These are phyloP conservation scores for Loxodes magnus DNA, from an alignment of 73 alveolate genomes.

Conservation along the genomic window DNA sequence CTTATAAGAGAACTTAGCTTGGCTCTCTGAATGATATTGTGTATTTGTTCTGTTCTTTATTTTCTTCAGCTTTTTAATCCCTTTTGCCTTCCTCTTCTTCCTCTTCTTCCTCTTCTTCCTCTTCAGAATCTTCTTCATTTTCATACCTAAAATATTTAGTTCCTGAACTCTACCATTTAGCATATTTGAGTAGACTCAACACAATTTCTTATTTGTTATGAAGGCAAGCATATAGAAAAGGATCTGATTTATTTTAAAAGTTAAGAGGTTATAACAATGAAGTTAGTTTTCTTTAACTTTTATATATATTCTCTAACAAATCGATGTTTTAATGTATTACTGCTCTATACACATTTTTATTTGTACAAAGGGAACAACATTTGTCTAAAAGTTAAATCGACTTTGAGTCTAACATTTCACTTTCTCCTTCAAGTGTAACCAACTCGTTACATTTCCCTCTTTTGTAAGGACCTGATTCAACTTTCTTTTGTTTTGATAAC, in stretches of 20 bases:
- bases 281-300: slow-evolving; percentile 11
- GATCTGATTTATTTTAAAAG: slow-evolving; percentile 42
- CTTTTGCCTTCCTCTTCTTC: no score
- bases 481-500: no score
- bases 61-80: no score
- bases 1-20: slow-evolving; percentile 45
- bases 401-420: slow-evolving; percentile 1
- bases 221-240: slow-evolving; percentile 57
- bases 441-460: neutral
- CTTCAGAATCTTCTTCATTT: slow-evolving; percentile 24
- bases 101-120: no score
- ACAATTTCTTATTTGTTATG: slow-evolving; percentile 55
- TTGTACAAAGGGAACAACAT: slow-evolving; percentile 16
- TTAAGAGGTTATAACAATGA: slow-evolving; percentile 56
- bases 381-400: neutral
- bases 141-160: slow-evolving; percentile 31
- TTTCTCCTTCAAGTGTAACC: neutral
- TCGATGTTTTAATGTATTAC: neutral
- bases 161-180: no score
- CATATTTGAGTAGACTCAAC: no score
- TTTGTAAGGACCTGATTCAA: no score
- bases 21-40: no score
- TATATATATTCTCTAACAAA: neutral
- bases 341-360: slow-evolving; percentile 19
- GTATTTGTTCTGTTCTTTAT: no score